phyloP scores from a whole-genome alignment of 768 basidiomycete species.

The Mycena venus region DNA sequence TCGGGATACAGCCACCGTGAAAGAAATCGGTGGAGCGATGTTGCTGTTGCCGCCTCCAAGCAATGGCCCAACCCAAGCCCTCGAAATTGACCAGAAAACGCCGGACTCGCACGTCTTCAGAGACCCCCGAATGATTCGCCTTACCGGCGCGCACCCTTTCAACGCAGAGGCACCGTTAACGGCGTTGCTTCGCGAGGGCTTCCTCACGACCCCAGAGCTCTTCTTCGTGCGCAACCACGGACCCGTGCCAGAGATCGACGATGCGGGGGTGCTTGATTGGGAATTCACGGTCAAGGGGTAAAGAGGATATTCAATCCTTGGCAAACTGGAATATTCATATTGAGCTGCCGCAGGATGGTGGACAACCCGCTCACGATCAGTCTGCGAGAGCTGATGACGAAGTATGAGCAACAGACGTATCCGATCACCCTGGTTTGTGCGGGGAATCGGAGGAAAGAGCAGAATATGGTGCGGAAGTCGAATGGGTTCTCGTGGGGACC shows the following conservation, averaged over 20 bases:
- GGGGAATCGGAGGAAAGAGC: slow-evolving; percentile 76
- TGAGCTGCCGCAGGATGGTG: slow-evolving; percentile 47
- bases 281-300: slow-evolving; percentile 58
- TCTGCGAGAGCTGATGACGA: slow-evolving; percentile 57
- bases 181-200: slow-evolving; percentile 62
- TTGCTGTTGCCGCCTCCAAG: neutral
- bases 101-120: slow-evolving; percentile 36
- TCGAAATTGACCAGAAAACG: slow-evolving; percentile 21
- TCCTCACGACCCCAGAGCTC: slow-evolving; percentile 66
- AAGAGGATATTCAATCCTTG: slow-evolving; percentile 12
- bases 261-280: slow-evolving; percentile 56
- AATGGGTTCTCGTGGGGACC: slow-evolving; percentile 72
- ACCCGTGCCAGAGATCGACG: slow-evolving; percentile 63
- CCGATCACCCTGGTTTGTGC: slow-evolving; percentile 76
- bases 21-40: neutral
- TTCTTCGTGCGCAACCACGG: slow-evolving; percentile 78
- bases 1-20: neutral
- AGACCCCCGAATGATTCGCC: slow-evolving; percentile 56
- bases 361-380: slow-evolving; percentile 52
- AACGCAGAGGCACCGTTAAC: slow-evolving; percentile 65
- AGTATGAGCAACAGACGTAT: slow-evolving; percentile 67
- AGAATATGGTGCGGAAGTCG: slow-evolving; percentile 70
- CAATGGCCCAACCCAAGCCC: neutral
- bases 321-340: slow-evolving; percentile 5
- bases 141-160: slow-evolving; percentile 75